Evolutionary conservation across 2,329 filamentous ascomycete genomes (phyloP), one percentile per base, ranked within the genome.

Genomic region (Paraphaeosphaeria minitans): DNA sequence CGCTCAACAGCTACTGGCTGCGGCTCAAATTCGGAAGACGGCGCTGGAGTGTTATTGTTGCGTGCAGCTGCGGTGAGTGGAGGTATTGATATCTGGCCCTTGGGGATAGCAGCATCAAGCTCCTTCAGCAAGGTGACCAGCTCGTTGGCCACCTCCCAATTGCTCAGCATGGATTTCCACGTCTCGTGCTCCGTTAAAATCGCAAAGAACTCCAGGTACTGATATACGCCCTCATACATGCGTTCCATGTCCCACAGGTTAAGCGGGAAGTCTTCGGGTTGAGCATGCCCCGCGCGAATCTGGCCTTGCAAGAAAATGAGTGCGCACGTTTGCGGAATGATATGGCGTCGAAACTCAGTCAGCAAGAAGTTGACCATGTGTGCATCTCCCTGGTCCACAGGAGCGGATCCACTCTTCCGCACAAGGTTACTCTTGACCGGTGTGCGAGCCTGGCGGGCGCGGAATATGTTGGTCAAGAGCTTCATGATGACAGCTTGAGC

Each of bases 191-290:
- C 93, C 0, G 92, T 93, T 29, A 97, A 86, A 0, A 95, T 93
- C 16, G 90, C 92, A 55, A 97, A 90, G 74, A 98, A 96, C 68
- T 97, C 93, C 1, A 98, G 86, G 72, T 96, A 97, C 75, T 97
- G 93, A 53, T 93, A 92, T 1, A 98, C 87, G 0, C 94, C 94
- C 71, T 98, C 94, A 75, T 96, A 97, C 58, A 96, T 94, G 14
- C 94, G 87, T 75, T 98, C 94, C 90, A 98, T 96, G 70, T 98
- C 94, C 94, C 94, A 98, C 48, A 93, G 85, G 69, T 98, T 96
- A 1, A 97, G 88, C 0, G 94, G 94, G 69, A 97, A 98, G 70
- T 97, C 93, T 61, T 91, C 87, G 0, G 92, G 88, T 60, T 94
- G 86, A 16, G 89, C 87, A 57, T 88, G 84, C 33, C 89, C 88